Base-by-base conservation (phyloP, 2,329 filamentous ascomycete genomes). In the Exophiala calicioides region DNA sequence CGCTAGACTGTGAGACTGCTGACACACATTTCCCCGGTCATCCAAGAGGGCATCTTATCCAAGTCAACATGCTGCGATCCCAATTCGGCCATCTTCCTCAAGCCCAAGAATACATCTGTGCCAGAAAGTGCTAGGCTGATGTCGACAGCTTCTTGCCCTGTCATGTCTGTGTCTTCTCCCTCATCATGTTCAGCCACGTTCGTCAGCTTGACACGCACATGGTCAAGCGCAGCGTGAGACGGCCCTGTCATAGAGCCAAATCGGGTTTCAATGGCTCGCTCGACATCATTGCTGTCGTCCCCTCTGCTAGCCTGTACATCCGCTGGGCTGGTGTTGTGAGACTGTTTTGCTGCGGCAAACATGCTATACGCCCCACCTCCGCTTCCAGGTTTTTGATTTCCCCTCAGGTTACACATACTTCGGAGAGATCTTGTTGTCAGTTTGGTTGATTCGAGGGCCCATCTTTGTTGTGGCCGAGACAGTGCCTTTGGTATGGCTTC, bases 1-100 rank as follows among this genome's bases (percentile, higher is more conserved):
- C 13, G n/a, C 41, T 50, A 52, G 7, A 94, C 81, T 20, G 81
- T 77, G 0, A 87, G 86, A 27, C 83, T 75, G 42, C 86, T 93
- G 4, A 93, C 82, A 0, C 84, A 86, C 33, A 89, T 86, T 60
- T 95, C 89, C 2, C 89, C 90, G 1, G 88, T 93, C 84, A 95
- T 85, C 88, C 89, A 95, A 0, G 86, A 86, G 0, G 90, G 89
- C 85, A 94, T 90, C 44, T 74, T 79, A 59, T 83, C 78, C 1
- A 88, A 85, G 62, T 94, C 82, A 19, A 95, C 72, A 3, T 71
- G 56, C 12, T 31, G 20, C 15, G 41, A 23, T 0, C 88, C 88
- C 12, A 80, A 70, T 65, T 94, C 88, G 0, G 91, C 85, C 23
- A 95, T 74, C 60, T 85, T 81, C 36, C 88, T 78, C 18, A 95